A percentile compares a stretch with the other conserved stretches of the same genome.
These are phyloP conservation scores for Aspergillus unguis DNA, from an alignment of 2,329 filamentous ascomycete genomes.

Conservation along the genomic window DNA sequence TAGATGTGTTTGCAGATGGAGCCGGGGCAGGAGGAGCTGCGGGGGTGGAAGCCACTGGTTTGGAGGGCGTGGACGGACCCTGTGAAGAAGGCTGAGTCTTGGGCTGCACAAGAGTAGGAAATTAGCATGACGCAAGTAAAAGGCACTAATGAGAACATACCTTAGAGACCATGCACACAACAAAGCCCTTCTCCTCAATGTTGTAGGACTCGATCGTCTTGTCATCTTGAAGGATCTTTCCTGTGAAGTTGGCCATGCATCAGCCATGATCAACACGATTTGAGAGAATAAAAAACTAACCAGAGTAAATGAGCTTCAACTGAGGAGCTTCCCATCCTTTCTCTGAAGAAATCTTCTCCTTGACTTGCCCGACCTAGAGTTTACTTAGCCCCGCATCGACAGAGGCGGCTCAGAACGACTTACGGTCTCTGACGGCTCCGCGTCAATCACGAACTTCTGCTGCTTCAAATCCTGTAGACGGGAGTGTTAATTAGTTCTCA, in stretches of 20 bases:
- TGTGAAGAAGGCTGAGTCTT: conserved; percentile 58
- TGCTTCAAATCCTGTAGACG: conserved; percentile 84
- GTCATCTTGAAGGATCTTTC: conserved; percentile 97
- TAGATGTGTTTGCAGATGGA: conserved; percentile 47
- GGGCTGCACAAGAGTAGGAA: conserved; percentile 51
- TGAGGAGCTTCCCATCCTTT: conserved; percentile 90
- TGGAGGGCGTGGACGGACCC: conserved; percentile 38
- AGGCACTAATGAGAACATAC: conserved; percentile 47
- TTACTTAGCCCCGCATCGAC: conserved; percentile 36
- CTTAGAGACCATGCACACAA: conserved; percentile 98
- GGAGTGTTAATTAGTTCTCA: neutral
- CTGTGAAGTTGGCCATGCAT: conserved; percentile 46
- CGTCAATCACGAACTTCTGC: conserved; percentile 95
- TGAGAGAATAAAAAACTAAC: conserved; percentile 51
- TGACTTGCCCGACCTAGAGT: conserved; percentile 76
- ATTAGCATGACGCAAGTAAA: conserved; percentile 15
- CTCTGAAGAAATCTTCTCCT: conserved; percentile 85
- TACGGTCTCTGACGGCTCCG: conserved; percentile 89
- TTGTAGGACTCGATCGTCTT: conserved; percentile 96
- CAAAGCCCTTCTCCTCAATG: conserved; percentile 99
- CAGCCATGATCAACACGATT: conserved; percentile 9
- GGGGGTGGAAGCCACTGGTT: conserved; percentile 40
- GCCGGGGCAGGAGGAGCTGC: conserved; percentile 51
- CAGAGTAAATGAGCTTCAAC: conserved; percentile 97
- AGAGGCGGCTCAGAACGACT: conserved; percentile 31